phyloP scores from a whole-genome alignment of 331 rosid genomes.

The Acacia pycnantha region DNA sequence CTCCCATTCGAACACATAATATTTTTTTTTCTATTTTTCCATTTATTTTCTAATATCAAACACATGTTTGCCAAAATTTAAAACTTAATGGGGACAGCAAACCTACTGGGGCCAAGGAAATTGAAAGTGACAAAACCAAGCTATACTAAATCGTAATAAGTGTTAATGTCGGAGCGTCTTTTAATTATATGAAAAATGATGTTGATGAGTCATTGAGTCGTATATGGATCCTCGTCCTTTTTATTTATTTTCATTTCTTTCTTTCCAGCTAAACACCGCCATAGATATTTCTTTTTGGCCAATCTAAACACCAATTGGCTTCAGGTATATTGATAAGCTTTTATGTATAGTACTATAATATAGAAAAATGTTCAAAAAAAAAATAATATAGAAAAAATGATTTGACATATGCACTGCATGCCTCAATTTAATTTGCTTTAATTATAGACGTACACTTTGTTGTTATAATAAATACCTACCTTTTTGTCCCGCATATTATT shows the following conservation, averaged over 20 bases:
- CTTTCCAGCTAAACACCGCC: neutral
- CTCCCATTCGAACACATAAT: too few species aligned
- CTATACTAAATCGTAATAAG: neutral
- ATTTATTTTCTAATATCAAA: too few species aligned
- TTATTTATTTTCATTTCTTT: neutral
- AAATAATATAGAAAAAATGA: too few species aligned
- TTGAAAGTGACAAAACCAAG: neutral
- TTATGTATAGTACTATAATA: neutral
- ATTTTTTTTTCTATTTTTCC: too few species aligned
- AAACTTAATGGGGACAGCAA: neutral
- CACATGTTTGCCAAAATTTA: too few species aligned
- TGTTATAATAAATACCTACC: neutral
- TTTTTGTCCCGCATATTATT: neutral
- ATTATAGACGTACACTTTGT: neutral
- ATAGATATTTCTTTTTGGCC: neutral
- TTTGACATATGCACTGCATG: neutral
- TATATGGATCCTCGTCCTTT: neutral
- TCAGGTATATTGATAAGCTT: neutral
- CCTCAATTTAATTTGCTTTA: neutral
- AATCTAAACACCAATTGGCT: neutral
- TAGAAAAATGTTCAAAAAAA: too few species aligned
- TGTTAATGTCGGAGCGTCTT: neutral
- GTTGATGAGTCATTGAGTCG: neutral
- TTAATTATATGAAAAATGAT: neutral
- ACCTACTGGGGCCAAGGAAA: neutral